Base-by-base conservation (phyloP, 768 basidiomycete genomes). In the Leccinum variicolor region DNA sequence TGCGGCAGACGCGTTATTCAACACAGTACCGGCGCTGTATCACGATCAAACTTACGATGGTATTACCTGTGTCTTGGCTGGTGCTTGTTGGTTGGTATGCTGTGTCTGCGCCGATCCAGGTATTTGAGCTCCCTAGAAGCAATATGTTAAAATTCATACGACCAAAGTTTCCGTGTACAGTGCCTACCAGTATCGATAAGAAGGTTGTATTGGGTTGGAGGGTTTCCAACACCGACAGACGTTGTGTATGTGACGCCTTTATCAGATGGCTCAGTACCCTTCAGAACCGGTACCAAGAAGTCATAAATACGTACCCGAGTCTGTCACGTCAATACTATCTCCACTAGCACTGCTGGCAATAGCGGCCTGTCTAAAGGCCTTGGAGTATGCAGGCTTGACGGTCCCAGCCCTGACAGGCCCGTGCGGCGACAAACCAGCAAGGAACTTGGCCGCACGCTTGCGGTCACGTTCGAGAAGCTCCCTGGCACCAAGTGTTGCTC, bases 151-250 rank as follows among this genome's bases (percentile, higher is more conserved):
- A 53, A 39, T 34, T 25, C 17, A 51, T 6, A 6, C 10, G 3
- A 23, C 19, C 15, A 11, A 50, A 25, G 1, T 23, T 15, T 8
- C 33, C 21, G 5, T 19, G 29, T 25, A 28, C 54, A 58, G 25
- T 60, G 41, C 73, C 23, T 59, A 78, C 84, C 82, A 2, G 82
- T 86, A 55, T 85, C 84, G 33, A 85, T 83, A 51, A 85, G 74
- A 41, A 87, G 78, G 2, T 69, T 79, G 64, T 77, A 84, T 50
- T 74, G 59, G 6, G 79, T 79, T 2, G 81, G 64, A 6, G 83
- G 83, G 49, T 64, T 73, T 11, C 84, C 84, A 19, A 87, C 76
- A 50, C 78, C 78, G 46, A 85, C 79, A 15, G 76, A 63, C 57
- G 76, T 72, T 11, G 79, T 81, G 66, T 86, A 86, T 17, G 80